These are phyloP conservation scores for Conringia planisiliqua DNA, from an alignment of 345 rosid species.

Conservation along the genomic window DNA sequence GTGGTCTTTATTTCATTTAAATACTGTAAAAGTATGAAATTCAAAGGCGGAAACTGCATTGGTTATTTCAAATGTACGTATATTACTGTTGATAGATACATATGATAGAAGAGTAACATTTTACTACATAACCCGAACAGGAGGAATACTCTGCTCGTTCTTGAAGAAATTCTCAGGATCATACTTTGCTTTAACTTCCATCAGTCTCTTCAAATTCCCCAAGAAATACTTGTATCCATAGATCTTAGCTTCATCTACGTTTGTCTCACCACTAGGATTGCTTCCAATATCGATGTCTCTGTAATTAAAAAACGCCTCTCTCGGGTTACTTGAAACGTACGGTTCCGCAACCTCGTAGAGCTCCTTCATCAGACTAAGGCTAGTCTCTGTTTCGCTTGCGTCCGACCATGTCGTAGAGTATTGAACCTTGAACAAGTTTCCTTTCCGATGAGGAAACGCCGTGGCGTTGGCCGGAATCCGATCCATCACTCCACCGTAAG, in stretches of 20 bases:
- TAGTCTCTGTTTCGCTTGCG: conserved; percentile 2
- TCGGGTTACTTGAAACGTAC: conserved; percentile 47
- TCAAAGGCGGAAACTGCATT: neutral
- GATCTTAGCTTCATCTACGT: conserved; percentile 32
- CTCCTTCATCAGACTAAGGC: conserved; percentile 32
- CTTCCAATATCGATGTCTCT: conserved; percentile 37
- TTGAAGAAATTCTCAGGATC: conserved; percentile 43
- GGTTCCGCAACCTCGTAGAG: conserved; percentile 42
- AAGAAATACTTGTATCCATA: conserved; percentile 45
- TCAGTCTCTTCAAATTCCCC: conserved; percentile 38
- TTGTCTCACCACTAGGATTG: conserved; percentile 11
- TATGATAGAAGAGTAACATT: neutral
- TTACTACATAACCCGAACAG: conserved; percentile 3
- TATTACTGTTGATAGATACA: neutral
- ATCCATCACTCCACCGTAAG: conserved; percentile 65
- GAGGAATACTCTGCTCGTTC: conserved; percentile 43
- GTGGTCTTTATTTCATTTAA: neutral
- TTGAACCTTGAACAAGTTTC: conserved; percentile 47
- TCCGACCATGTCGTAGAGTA: conserved; percentile 38
- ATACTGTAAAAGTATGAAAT: neutral
- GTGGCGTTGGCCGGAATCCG: conserved; percentile 40
- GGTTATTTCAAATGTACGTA: neutral
- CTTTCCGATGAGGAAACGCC: conserved; percentile 67
- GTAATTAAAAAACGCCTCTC: conserved; percentile 38
- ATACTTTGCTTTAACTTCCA: conserved; percentile 34